phyloP scores from a whole-genome alignment of 2,329 filamentous ascomycete species.

The Beauveria medogensis region DNA sequence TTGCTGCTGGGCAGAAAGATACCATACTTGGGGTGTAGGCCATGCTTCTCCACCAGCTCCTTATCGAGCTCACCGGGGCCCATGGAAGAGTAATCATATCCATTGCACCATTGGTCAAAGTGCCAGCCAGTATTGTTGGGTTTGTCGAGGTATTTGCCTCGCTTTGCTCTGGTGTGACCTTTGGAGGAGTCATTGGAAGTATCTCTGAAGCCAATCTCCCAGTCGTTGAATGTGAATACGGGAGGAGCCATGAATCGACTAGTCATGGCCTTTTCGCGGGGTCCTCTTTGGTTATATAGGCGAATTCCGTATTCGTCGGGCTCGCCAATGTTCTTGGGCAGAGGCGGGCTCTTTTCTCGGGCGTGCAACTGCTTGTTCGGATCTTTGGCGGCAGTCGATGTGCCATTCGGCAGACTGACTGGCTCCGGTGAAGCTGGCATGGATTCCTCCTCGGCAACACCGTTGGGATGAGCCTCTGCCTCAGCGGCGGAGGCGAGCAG shows the following conservation, averaged over 20 bases:
- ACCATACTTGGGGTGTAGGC: conserved; percentile 45
- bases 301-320: conserved; percentile 46
- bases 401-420: conserved; percentile 20
- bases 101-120: conserved; percentile 44
- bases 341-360: conserved; percentile 29
- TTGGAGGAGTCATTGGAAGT: conserved; percentile 48
- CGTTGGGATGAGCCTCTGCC: conserved; percentile 26
- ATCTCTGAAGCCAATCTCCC: conserved; percentile 53
- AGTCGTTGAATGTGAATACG: conserved; percentile 39
- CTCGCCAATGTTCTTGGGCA: conserved; percentile 33
- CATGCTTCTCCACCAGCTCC: conserved; percentile 39
- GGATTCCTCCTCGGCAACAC: conserved; percentile 28
- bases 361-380: conserved; percentile 23
- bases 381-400: conserved; percentile 18
- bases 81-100: conserved; percentile 43
- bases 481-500: conserved; percentile 32
- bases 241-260: conserved; percentile 43
- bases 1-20: conserved; percentile 40
- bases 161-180: conserved; percentile 42
- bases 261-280: conserved; percentile 37
- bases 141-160: conserved; percentile 45
- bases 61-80: conserved; percentile 43
- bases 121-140: conserved; percentile 48
- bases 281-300: conserved; percentile 32
- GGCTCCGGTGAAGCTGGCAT: conserved; percentile 29